Conservation (phyloP, 768 basidiomycete species). For the Pluteus cervinus region DNA sequence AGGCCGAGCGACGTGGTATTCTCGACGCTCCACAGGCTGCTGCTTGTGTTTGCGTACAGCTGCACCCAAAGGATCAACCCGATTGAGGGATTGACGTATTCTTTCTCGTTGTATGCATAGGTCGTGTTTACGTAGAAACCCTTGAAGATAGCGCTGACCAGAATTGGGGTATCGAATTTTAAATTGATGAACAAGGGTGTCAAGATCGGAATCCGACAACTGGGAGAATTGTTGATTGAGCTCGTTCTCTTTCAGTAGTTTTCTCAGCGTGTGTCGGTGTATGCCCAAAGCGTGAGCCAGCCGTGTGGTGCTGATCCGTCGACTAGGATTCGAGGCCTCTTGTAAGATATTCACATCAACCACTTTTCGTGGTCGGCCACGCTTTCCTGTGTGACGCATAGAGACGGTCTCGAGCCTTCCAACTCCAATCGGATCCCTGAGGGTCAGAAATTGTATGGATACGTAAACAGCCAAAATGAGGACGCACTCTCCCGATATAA, state of each 20-base stretch:
- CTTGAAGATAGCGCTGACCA: too few relatives aligned
- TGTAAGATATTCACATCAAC: constrained; percentile 6
- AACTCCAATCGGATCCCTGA: neutral
- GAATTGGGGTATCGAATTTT: too few relatives aligned
- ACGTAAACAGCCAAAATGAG: neutral
- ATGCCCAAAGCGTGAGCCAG: constrained; percentile 6
- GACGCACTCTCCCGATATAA: too few relatives aligned
- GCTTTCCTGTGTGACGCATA: constrained; percentile 6
- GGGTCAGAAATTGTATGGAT: neutral
- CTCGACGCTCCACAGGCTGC: constrained; percentile 12
- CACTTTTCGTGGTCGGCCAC: constrained; percentile 10
- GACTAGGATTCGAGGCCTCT: constrained; percentile 6
- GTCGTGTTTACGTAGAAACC: too few relatives aligned
- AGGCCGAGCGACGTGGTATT: constrained; percentile 20
- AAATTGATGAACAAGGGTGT: constrained; percentile 8
- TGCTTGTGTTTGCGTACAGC: too few relatives aligned
- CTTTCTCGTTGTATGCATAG: too few relatives aligned
- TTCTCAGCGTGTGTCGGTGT: constrained; percentile 1
- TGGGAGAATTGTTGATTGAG: constrained; percentile 2
- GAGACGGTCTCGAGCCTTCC: constrained; percentile 1
- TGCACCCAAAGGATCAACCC: too few relatives aligned
- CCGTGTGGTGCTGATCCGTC: constrained; percentile 9
- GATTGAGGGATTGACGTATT: too few relatives aligned
- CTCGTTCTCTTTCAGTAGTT: constrained; percentile 1
- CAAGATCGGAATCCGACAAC: constrained; percentile 9